Evolutionary conservation across 192 early-diverging fungal genomes (phyloP), one percentile per base, ranked within the genome.

Genomic region (Coemansia sp.): DNA sequence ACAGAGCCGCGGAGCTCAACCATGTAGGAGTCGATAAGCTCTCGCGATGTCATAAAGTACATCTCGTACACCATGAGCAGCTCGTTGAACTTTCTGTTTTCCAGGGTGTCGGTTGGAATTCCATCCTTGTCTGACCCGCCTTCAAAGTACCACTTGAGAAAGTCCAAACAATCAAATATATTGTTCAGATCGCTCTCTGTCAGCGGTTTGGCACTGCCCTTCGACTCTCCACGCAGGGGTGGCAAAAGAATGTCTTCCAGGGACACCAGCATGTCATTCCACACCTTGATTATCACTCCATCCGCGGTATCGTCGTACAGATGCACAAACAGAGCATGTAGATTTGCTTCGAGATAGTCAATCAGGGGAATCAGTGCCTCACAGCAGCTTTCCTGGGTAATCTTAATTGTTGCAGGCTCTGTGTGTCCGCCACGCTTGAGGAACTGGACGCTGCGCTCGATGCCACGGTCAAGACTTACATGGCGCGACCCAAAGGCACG

Each of bases 341-440:
- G 68, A 49, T 91, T 93, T 18, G 69, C 84, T 41, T 94, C 90
- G 68, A 94, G 82, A 60, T 92, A 94, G 69, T 93, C 90, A 22
- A 91, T 73, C 15, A 94, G 64, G 26, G 88, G 90, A 39, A 85
- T 81, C 41, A 94, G 71, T 0, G 87, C 86, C 67, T 88, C 85
- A 59, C 90, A 88, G 56, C 89, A 90, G 56, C 77, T 84, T 46
- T 84, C 82, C 45, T 77, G 80, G 8, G 80, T 83, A 16, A 83
- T 72, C 3, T 67, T 65, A 32, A 83, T 67, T 1, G 71, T 78
- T 4, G 65, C 75, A 11, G 80, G 72, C 40, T 60, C 58, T 19
- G 74, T 67, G 42, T 75, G 75, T 2, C 76, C 80, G 36, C 61
- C 57, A 49, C 72, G 65, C 66, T 78, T 79, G 26, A 80, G 71